phyloP scores from a whole-genome alignment of 495 filamentous ascomycete genomes.

The Aspergillus taichungensis region DNA sequence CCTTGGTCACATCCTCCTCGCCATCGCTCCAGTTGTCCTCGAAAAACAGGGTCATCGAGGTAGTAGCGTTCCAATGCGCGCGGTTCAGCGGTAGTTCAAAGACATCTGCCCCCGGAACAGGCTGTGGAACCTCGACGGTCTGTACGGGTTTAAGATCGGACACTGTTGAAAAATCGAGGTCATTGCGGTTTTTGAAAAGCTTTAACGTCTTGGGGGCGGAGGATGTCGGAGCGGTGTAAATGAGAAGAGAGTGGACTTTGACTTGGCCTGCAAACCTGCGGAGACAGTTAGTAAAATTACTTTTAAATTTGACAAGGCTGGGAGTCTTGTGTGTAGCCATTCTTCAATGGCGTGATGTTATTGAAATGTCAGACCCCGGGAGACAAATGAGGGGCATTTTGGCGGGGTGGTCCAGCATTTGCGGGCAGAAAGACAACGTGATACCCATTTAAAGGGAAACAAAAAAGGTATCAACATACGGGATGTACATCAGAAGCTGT shows the following conservation, averaged over 20 bases:
- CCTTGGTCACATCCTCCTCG: conserved; percentile 66
- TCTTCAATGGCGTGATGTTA: not conserved
- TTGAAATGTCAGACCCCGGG: conserved; percentile 1
- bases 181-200: conserved; percentile 74
- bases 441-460: not conserved
- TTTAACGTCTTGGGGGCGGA: conserved; percentile 77
- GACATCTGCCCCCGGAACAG: conserved; percentile 51
- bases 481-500: conserved; percentile 84
- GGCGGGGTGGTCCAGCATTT: conserved; percentile 11
- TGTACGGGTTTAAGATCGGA: conserved; percentile 65
- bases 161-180: conserved; percentile 74
- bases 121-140: conserved; percentile 67
- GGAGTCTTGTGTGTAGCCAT: no score
- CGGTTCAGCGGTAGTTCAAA: conserved; percentile 80
- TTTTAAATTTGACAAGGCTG: not conserved
- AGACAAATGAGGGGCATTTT: conserved; percentile 15
- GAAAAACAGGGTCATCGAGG: conserved; percentile 72
- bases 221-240: conserved; percentile 62
- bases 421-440: not conserved
- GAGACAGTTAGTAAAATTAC: conserved; percentile 2
- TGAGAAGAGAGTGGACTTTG: conserved; percentile 78
- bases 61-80: conserved; percentile 78
- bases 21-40: conserved; percentile 53
- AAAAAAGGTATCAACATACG: conserved; percentile 49
- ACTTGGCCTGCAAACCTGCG: conserved; percentile 85